These are phyloP conservation scores for Malassezia caprae DNA, from an alignment of 1,284 basidiomycete genomes.

Conservation along the genomic window DNA sequence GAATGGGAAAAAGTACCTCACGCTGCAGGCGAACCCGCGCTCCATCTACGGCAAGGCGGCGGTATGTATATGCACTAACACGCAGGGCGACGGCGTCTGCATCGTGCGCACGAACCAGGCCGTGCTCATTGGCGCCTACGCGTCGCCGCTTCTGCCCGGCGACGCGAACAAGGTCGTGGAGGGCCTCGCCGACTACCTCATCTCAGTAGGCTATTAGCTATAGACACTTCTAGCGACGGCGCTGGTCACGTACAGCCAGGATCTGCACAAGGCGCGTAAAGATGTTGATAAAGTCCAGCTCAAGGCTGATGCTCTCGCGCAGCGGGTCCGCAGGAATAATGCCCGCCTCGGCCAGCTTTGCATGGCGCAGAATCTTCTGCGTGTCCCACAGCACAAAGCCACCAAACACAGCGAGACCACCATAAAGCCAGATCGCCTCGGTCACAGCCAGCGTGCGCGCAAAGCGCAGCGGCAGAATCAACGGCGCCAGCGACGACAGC, in stretches of 20 bases:
- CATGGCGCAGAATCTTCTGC: slow-evolving; percentile 69
- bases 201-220: slow-evolving; percentile 34
- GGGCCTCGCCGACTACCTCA: slow-evolving; percentile 47
- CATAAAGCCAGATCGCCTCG: slow-evolving; percentile 66
- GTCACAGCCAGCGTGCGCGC: slow-evolving; percentile 64
- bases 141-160: slow-evolving; percentile 56
- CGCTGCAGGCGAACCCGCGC: slow-evolving; percentile 56
- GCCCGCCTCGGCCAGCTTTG: slow-evolving; percentile 63
- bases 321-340: slow-evolving; percentile 63
- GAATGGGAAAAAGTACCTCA: slow-evolving; percentile 70
- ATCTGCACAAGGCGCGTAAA: slow-evolving; percentile 69
- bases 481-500: slow-evolving; percentile 70
- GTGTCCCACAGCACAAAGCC: slow-evolving; percentile 80
- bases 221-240: slow-evolving; percentile 24
- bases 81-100: slow-evolving; percentile 67
- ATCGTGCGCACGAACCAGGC: slow-evolving; percentile 81
- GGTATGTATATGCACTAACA: slow-evolving; percentile 53
- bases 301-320: slow-evolving; percentile 62
- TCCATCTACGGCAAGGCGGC: slow-evolving; percentile 71
- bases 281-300: slow-evolving; percentile 70
- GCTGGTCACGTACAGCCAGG: slow-evolving; percentile 54
- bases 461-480: slow-evolving; percentile 68
- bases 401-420: slow-evolving; percentile 74
- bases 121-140: slow-evolving; percentile 71
- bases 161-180: slow-evolving; percentile 68